A percentile compares a stretch with the other conserved stretches of the same genome.
phyloP scores from a whole-genome alignment of 352 stramenopile species.

The Phytophthora litchii region DNA sequence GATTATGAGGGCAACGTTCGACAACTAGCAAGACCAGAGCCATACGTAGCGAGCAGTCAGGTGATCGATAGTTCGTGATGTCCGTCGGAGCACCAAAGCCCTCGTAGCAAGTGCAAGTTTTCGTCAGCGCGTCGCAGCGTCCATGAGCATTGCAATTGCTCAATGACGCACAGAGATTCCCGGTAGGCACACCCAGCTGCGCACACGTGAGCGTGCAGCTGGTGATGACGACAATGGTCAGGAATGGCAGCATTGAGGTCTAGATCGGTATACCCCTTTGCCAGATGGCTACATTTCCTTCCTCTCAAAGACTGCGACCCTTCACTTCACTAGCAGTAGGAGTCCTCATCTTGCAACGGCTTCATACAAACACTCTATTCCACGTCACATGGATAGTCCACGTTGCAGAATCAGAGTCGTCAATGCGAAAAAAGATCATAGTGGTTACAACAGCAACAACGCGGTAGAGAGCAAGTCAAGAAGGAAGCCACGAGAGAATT shows the following conservation, averaged over 20 bases:
- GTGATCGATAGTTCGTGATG: constrained; percentile 72
- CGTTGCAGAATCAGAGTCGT: constrained; percentile 12
- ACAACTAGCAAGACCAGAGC: background rate
- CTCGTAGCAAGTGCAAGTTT: constrained; percentile 89
- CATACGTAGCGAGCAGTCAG: constrained; percentile 84
- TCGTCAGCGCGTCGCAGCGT: constrained; percentile 79
- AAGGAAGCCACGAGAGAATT: constrained; percentile 14
- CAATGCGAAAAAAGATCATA: constrained; percentile 33
- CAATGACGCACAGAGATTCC: constrained; percentile 77
- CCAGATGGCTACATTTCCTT: constrained; percentile 24
- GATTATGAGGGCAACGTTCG: background rate
- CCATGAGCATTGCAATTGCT: constrained; percentile 91
- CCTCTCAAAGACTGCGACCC: constrained; percentile 12
- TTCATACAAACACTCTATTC: too few species aligned
- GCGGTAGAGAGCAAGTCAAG: constrained; percentile 31
- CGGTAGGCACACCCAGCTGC: constrained; percentile 60
- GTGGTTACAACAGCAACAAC: constrained; percentile 33
- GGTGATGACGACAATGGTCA: background rate
- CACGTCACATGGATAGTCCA: constrained; percentile 11
- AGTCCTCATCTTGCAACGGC: constrained; percentile 11
- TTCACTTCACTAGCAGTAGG: constrained; percentile 7
- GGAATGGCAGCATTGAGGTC: background rate
- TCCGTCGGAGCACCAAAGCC: constrained; percentile 87
- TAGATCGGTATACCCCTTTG: constrained; percentile 1
- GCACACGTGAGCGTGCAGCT: constrained; percentile 16